Conservation (phyloP, 345 rosid species). For the Populus pruinosa region DNA sequence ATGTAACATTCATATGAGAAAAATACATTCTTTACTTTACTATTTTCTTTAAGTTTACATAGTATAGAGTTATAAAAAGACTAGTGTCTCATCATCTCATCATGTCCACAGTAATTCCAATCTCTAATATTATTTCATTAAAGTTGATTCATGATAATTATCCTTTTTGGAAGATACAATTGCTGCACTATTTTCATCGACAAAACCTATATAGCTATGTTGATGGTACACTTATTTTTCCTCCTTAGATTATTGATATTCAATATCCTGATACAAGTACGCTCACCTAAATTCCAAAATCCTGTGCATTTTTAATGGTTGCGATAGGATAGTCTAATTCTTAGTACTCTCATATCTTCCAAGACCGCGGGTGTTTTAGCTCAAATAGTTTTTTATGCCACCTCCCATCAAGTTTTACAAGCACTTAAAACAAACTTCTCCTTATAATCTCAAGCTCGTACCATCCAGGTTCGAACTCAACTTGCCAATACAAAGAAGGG, state of each 20-base stretch:
- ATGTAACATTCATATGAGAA: accelerated
- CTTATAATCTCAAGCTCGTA: background rate
- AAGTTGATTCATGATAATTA: too few species aligned
- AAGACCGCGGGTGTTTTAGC: background rate
- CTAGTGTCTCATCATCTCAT: background rate
- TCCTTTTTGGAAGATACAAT: too few species aligned
- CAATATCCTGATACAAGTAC: background rate
- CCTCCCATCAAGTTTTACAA: background rate
- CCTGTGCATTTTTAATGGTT: background rate
- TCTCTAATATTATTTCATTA: background rate
- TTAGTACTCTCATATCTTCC: too few species aligned
- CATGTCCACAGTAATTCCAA: background rate
- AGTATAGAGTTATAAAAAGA: background rate
- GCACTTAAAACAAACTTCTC: background rate
- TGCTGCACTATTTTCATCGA: too few species aligned
- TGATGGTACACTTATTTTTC: too few species aligned
- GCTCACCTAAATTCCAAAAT: background rate
- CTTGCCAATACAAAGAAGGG: background rate
- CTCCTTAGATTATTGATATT: background rate
- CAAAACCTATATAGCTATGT: too few species aligned
- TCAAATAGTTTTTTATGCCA: too few species aligned
- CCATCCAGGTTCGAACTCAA: background rate
- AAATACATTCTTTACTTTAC: too few species aligned
- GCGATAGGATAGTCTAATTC: background rate
- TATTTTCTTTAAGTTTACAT: background rate